Percentiles rank a stretch among this genome's conserved stretches.
Evolutionary conservation across 208 protist genomes (phyloP).

Genomic region (Trypanosoma platydactyli): DNA sequence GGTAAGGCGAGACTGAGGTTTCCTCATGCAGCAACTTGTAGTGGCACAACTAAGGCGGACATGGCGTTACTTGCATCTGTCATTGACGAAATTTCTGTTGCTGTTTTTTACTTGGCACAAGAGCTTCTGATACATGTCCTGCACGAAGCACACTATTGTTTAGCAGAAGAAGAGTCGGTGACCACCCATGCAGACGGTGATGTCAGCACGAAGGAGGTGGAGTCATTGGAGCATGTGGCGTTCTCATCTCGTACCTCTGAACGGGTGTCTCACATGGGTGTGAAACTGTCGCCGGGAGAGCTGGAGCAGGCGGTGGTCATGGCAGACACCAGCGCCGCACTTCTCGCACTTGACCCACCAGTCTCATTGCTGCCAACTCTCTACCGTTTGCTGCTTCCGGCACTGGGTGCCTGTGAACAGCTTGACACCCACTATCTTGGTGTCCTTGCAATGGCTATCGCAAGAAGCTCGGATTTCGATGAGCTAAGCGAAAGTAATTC

Average conservation of each 20-base stretch:
- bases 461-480: conserved; percentile 40
- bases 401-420: conserved; percentile 54
- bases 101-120: conserved; percentile 21
- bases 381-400: conserved; percentile 47
- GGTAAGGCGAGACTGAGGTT: conserved; percentile 3
- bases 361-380: conserved; percentile 16
- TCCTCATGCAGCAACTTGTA: neutral
- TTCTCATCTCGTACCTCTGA: conserved; percentile 23
- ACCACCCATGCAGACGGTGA: neutral
- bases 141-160: conserved; percentile 4
- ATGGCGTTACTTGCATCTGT: conserved; percentile 12
- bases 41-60: neutral
- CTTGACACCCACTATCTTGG: conserved; percentile 42
- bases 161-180: neutral
- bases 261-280: conserved; percentile 34
- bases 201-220: conserved; percentile 1
- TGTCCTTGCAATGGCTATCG: conserved; percentile 44
- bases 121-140: conserved; percentile 16
- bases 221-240: neutral
- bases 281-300: conserved; percentile 29
- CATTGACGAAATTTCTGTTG: conserved; percentile 15
- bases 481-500: neutral
- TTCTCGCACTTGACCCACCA: conserved; percentile 34
- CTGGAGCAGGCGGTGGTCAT: conserved; percentile 36
- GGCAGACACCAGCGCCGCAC: conserved; percentile 32